phyloP scores from a whole-genome alignment of 495 filamentous ascomycete genomes.

The Neurospora sp. region DNA sequence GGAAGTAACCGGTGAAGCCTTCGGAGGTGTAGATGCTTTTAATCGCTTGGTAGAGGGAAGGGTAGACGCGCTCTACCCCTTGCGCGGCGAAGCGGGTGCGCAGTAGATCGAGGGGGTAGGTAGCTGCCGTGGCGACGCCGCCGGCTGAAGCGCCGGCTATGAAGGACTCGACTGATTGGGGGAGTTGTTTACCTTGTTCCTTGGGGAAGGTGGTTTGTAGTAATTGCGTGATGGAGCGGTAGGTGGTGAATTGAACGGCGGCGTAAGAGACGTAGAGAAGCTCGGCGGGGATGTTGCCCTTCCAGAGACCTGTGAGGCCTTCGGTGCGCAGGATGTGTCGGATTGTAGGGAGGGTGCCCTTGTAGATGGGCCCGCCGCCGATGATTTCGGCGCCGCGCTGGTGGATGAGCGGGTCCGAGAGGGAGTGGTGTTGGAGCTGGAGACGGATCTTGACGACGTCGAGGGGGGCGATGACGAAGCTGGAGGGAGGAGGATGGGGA shows the following conservation, averaged over 20 bases:
- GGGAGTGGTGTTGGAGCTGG: slow-evolving; percentile 77
- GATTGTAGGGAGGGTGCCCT: slow-evolving; percentile 70
- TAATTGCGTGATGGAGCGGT: slow-evolving; percentile 57
- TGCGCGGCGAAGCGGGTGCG: slow-evolving; percentile 94
- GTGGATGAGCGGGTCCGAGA: slow-evolving; percentile 54
- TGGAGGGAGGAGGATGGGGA: slow-evolving; percentile 15
- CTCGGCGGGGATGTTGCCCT: slow-evolving; percentile 94
- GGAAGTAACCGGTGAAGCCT: slow-evolving; percentile 72
- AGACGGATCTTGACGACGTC: slow-evolving; percentile 97
- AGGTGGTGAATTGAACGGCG: slow-evolving; percentile 82
- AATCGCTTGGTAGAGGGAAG: slow-evolving; percentile 55
- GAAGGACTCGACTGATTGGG: slow-evolving; percentile 56
- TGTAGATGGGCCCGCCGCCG: slow-evolving; percentile 55
- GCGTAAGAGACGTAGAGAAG: slow-evolving; percentile 86
- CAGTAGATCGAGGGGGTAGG: slow-evolving; percentile 89
- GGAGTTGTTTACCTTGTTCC: slow-evolving; percentile 27
- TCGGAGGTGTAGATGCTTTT: slow-evolving; percentile 64
- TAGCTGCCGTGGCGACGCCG: slow-evolving; percentile 66
- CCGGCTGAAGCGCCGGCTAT: slow-evolving; percentile 73
- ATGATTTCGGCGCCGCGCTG: slow-evolving; percentile 19
- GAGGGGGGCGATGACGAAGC: slow-evolving; percentile 84
- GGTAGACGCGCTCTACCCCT: slow-evolving; percentile 73
- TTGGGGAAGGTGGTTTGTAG: slow-evolving; percentile 37
- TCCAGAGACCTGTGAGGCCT: slow-evolving; percentile 85
- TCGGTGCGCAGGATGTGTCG: slow-evolving; percentile 65